Evolutionary conservation across 805 yeast species (phyloP).

Genomic region (Isabelozyma rhagii): DNA sequence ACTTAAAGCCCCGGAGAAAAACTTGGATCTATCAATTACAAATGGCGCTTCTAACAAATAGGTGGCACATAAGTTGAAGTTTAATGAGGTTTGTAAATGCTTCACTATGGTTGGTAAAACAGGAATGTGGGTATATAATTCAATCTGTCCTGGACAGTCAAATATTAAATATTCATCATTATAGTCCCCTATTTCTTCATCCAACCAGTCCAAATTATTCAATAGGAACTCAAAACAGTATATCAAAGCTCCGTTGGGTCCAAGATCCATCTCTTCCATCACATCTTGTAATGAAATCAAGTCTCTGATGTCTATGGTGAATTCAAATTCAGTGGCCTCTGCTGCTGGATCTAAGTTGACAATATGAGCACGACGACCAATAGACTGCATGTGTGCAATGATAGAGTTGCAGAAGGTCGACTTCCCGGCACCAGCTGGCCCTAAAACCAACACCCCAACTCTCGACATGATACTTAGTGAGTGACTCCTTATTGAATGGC

Average conservation of each 20-base stretch:
- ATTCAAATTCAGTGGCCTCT: constrained; percentile 86
- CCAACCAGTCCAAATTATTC: constrained; percentile 93
- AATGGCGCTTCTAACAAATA: constrained; percentile 93
- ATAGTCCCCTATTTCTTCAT: constrained; percentile 93
- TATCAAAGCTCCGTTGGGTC: constrained; percentile 92
- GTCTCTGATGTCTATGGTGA: constrained; percentile 89
- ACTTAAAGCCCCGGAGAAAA: constrained; percentile 89
- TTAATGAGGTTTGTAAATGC: constrained; percentile 75
- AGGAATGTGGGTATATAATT: constrained; percentile 90
- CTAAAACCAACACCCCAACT: constrained; percentile 89
- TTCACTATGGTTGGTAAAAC: constrained; percentile 85
- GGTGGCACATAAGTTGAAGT: constrained; percentile 88
- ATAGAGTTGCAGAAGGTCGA: constrained; percentile 89
- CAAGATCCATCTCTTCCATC: constrained; percentile 89
- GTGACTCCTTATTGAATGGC: background rate
- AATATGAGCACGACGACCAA: constrained; percentile 90
- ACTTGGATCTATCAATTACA: constrained; percentile 84
- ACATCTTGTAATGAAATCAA: constrained; percentile 88
- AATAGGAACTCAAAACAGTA: constrained; percentile 91
- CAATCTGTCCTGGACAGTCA: constrained; percentile 98
- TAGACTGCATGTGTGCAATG: constrained; percentile 80
- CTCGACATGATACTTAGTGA: constrained; percentile 64
- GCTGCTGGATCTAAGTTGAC: constrained; percentile 98
- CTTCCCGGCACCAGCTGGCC: constrained; percentile 98
- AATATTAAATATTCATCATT: constrained; percentile 92